These are phyloP conservation scores for Delphinella strobiligena DNA, from an alignment of 2,329 filamentous ascomycete genomes.

Conservation along the genomic window DNA sequence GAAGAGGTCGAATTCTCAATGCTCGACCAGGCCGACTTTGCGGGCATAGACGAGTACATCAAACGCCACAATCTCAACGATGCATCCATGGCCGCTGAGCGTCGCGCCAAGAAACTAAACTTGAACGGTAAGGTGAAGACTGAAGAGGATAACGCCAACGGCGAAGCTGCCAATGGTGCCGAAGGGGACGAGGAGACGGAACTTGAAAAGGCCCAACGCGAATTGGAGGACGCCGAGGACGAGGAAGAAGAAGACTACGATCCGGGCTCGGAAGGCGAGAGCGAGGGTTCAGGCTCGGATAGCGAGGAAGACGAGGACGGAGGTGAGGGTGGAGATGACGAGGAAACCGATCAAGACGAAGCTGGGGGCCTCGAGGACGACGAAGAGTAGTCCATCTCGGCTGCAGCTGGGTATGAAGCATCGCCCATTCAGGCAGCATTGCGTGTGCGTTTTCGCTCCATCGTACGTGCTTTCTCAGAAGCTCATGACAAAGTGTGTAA, in stretches of 20 bases:
- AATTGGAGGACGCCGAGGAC: slow-evolving; percentile 22
- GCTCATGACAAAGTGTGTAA: too few relatives aligned
- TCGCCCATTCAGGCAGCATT: too few relatives aligned
- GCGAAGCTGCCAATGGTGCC: slow-evolving; percentile 16
- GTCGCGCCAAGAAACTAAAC: slow-evolving; percentile 49
- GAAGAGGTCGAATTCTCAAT: slow-evolving; percentile 53
- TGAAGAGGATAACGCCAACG: slow-evolving; percentile 18
- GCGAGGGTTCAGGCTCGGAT: slow-evolving; percentile 28
- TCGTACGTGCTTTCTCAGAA: too few relatives aligned
- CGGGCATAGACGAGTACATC: slow-evolving; percentile 50
- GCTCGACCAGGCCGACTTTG: slow-evolving; percentile 52
- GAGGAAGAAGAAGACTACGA: slow-evolving; percentile 32
- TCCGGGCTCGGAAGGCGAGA: slow-evolving; percentile 28
- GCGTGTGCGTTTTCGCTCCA: too few relatives aligned
- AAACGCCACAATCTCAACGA: slow-evolving; percentile 50
- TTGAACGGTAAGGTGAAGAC: slow-evolving; percentile 26
- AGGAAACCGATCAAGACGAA: slow-evolving; percentile 18
- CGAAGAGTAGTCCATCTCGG: too few relatives aligned
- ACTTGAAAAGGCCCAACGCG: slow-evolving; percentile 25
- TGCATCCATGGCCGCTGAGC: slow-evolving; percentile 47
- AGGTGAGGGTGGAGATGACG: slow-evolving; percentile 12
- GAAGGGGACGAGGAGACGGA: slow-evolving; percentile 24
- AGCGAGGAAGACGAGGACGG: slow-evolving; percentile 22
- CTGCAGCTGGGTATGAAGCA: too few relatives aligned
- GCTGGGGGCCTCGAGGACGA: slow-evolving; percentile 20